Evolutionary conservation across 2,329 filamentous ascomycete species (phyloP).

Genomic region (Cladophialophora bantiana): DNA sequence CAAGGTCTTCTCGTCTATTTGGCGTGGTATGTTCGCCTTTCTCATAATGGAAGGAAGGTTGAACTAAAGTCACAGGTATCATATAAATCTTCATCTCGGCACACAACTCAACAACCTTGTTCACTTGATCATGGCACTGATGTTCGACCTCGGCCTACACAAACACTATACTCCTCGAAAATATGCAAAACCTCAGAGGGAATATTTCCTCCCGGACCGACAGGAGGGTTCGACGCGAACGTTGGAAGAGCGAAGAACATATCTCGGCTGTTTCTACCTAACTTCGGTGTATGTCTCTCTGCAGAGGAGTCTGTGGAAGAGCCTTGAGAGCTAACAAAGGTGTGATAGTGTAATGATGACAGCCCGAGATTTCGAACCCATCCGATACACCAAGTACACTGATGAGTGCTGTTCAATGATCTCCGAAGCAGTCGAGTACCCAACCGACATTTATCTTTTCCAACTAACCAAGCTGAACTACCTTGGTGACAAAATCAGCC

Average conservation of each 20-base stretch:
- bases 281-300: slow-evolving; percentile 50
- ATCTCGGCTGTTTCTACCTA: slow-evolving; percentile 54
- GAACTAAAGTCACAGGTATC: slow-evolving; percentile 15
- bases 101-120: slow-evolving; percentile 45
- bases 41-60: background rate
- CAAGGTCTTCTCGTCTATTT: slow-evolving; percentile 49
- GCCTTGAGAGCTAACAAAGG: background rate
- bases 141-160: slow-evolving; percentile 47
- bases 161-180: slow-evolving; percentile 13
- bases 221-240: slow-evolving; percentile 39
- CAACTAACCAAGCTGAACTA: slow-evolving; percentile 59
- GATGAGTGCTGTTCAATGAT: slow-evolving; percentile 59
- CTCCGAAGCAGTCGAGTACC: slow-evolving; percentile 53
- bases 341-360: slow-evolving; percentile 31
- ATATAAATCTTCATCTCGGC: slow-evolving; percentile 33
- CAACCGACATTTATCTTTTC: slow-evolving; percentile 57
- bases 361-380: slow-evolving; percentile 56
- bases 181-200: slow-evolving; percentile 13
- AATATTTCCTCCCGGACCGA: slow-evolving; percentile 23
- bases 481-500: slow-evolving; percentile 59
- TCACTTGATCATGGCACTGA: slow-evolving; percentile 48
- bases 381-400: slow-evolving; percentile 62
- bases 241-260: slow-evolving; percentile 53
- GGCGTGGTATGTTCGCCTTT: slow-evolving; percentile 43
- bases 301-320: background rate